A percentile compares a stretch with the other conserved stretches of the same genome.
These are phyloP conservation scores for Leishmania guyanensis DNA, from an alignment of 208 protist genomes.

Conservation along the genomic window DNA sequence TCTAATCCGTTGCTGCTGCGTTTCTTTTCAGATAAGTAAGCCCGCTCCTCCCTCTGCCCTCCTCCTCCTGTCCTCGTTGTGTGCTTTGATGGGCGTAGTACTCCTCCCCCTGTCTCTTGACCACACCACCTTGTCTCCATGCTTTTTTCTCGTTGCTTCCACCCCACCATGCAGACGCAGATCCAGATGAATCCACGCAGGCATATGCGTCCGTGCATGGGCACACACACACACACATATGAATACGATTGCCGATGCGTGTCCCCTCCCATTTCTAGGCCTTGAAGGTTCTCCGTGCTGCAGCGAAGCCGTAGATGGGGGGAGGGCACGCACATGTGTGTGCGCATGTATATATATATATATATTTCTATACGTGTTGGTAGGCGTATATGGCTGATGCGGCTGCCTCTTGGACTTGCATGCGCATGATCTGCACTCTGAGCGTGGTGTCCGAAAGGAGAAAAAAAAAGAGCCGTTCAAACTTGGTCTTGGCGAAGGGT, in stretches of 20 bases:
- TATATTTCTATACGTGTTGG: neutral
- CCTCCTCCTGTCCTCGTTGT: neutral
- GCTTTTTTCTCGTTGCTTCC: constrained; percentile 1
- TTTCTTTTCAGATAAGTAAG: neutral
- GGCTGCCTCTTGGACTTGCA: neutral
- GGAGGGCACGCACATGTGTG: neutral
- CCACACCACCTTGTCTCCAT: neutral
- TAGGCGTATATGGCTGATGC: neutral
- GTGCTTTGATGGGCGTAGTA: neutral
- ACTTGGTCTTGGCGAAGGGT: neutral
- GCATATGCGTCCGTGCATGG: neutral
- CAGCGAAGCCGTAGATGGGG: neutral
- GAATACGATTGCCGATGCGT: neutral
- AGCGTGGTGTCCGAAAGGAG: neutral
- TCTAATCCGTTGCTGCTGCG: too few relatives aligned
- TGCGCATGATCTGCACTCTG: neutral
- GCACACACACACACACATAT: neutral
- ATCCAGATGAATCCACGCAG: neutral
- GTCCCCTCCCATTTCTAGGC: neutral
- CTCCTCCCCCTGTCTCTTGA: neutral
- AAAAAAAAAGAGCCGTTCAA: neutral
- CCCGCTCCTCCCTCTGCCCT: neutral
- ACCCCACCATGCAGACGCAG: neutral
- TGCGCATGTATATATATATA: neutral
- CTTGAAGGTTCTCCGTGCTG: neutral